These are phyloP conservation scores for Venustampulla echinocandica DNA, from an alignment of 495 filamentous ascomycete species.

Conservation along the genomic window DNA sequence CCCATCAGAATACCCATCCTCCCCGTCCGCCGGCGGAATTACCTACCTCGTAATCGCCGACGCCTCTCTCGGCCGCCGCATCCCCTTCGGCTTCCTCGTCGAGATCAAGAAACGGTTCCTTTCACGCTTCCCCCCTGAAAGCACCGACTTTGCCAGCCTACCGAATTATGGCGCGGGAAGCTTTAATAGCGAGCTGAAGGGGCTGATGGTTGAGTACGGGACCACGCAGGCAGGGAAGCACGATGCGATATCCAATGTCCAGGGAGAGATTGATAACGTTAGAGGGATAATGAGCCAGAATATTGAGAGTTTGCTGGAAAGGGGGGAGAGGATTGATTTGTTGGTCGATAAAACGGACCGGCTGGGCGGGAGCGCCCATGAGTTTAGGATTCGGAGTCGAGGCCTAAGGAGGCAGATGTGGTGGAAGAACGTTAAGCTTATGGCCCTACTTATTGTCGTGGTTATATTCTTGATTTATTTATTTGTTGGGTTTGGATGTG, in stretches of 20 bases:
- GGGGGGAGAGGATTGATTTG: conserved; percentile 90
- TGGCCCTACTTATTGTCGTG: conserved; percentile 76
- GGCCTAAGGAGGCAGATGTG: conserved; percentile 90
- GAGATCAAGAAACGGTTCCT: conserved; percentile 88
- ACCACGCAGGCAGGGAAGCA: conserved; percentile 62
- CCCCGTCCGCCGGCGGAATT: conserved; percentile 60
- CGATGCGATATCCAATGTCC: conserved; percentile 77
- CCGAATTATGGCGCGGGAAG: conserved; percentile 83
- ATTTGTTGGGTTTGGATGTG: conserved; percentile 67
- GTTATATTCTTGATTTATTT: conserved; percentile 76
- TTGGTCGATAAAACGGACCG: conserved; percentile 96
- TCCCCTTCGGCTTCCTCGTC: conserved; percentile 87
- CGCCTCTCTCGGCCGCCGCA: conserved; percentile 67
- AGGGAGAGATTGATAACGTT: conserved; percentile 86
- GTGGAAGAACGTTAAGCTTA: conserved; percentile 98
- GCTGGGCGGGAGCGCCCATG: conserved; percentile 72
- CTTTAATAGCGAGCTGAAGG: conserved; percentile 73
- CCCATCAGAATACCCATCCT: conserved; percentile 48
- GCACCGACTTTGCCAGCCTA: conserved; percentile 63
- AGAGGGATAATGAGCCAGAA: conserved; percentile 97
- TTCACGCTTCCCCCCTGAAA: conserved; percentile 54
- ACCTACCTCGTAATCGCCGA: conserved; percentile 81
- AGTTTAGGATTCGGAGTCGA: conserved; percentile 78
- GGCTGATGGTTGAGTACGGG: conserved; percentile 76
- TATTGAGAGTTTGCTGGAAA: conserved; percentile 90